Percentiles rank a stretch among this genome's conserved stretches.
Evolutionary conservation across 2,329 filamentous ascomycete genomes (phyloP).

Genomic region (Xylogone sp.): DNA sequence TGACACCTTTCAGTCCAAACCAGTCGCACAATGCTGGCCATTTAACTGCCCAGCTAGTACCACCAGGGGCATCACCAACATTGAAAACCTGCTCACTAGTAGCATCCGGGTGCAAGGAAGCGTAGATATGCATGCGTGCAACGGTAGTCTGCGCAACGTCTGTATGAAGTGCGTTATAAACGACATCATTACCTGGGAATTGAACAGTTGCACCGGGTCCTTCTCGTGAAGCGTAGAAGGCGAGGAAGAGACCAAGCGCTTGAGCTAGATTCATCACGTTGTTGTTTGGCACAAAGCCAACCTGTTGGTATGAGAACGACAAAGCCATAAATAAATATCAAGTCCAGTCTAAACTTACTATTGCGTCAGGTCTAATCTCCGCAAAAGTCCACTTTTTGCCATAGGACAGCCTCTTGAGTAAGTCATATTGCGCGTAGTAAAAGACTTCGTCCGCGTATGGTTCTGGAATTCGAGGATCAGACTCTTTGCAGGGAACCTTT

Average conservation of each 20-base stretch:
- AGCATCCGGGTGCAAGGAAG: slow-evolving; percentile 12
- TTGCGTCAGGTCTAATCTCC: slow-evolving; percentile 38
- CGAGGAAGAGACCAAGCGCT: slow-evolving; percentile 33
- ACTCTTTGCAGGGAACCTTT: slow-evolving; percentile 33
- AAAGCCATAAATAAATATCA: not conserved
- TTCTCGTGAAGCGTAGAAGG: slow-evolving; percentile 29
- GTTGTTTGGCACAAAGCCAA: slow-evolving; percentile 38
- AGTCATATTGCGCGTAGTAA: slow-evolving; percentile 40
- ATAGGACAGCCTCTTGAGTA: slow-evolving; percentile 29
- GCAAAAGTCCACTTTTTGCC: slow-evolving; percentile 39
- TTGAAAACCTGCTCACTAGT: slow-evolving; percentile 22
- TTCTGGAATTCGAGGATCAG: slow-evolving; percentile 34
- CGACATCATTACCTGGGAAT: slow-evolving; percentile 30
- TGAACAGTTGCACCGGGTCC: slow-evolving; percentile 28
- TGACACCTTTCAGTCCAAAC: slow-evolving; percentile 18
- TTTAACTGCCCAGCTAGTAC: slow-evolving; percentile 10
- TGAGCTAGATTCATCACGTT: slow-evolving; percentile 39
- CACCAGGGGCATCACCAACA: slow-evolving; percentile 19
- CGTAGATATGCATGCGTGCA: slow-evolving; percentile 21
- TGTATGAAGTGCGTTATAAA: slow-evolving; percentile 28
- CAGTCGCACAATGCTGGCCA: slow-evolving; percentile 19
- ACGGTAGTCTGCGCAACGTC: slow-evolving; percentile 28
- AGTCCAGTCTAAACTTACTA: slow-evolving; percentile 21
- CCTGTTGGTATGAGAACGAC: not conserved
- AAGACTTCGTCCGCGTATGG: slow-evolving; percentile 38